Percentiles rank a stretch among this genome's conserved stretches.
Conservation (phyloP, 805 yeast species). For the Teunomyces cretensis region DNA sequence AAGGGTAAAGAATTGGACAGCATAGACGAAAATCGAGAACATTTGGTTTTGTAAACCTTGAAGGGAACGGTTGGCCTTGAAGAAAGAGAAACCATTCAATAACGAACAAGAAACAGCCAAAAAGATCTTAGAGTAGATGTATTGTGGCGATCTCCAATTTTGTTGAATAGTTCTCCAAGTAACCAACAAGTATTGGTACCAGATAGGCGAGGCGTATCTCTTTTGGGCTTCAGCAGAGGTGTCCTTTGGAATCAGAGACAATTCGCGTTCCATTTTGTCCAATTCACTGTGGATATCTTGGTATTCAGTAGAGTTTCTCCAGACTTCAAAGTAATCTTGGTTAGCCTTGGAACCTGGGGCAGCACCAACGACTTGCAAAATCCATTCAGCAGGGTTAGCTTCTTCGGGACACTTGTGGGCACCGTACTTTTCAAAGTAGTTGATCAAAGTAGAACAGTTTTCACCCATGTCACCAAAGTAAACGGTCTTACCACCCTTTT, state of each 20-base stretch:
- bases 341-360: constrained; percentile 75
- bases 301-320: constrained; percentile 41
- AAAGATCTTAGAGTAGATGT: constrained; percentile 58
- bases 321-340: constrained; percentile 67
- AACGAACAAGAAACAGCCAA: constrained; percentile 53
- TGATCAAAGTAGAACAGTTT: constrained; percentile 54
- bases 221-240: constrained; percentile 22
- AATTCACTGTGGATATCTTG: constrained; percentile 12
- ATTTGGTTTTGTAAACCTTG: constrained; percentile 68
- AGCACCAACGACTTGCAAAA: constrained; percentile 73
- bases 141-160: constrained; percentile 60
- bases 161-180: constrained; percentile 10
- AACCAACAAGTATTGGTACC: constrained; percentile 20
- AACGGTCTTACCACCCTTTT: constrained; percentile 76
- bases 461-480: constrained; percentile 81
- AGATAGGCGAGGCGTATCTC: constrained; percentile 25
- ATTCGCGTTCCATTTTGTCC: constrained; percentile 13
- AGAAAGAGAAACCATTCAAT: constrained; percentile 70
- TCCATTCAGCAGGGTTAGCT: constrained; percentile 72
- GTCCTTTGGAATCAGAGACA: constrained; percentile 23
- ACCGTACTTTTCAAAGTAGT: constrained; percentile 71
- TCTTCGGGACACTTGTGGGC: constrained; percentile 48
- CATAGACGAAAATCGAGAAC: constrained; percentile 48
- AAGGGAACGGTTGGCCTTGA: constrained; percentile 56
- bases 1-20: constrained; percentile 39